Percentiles rank a stretch among this genome's conserved stretches.
These are phyloP conservation scores for Lactarius sanguifluus DNA, from an alignment of 768 basidiomycete genomes.

Conservation along the genomic window DNA sequence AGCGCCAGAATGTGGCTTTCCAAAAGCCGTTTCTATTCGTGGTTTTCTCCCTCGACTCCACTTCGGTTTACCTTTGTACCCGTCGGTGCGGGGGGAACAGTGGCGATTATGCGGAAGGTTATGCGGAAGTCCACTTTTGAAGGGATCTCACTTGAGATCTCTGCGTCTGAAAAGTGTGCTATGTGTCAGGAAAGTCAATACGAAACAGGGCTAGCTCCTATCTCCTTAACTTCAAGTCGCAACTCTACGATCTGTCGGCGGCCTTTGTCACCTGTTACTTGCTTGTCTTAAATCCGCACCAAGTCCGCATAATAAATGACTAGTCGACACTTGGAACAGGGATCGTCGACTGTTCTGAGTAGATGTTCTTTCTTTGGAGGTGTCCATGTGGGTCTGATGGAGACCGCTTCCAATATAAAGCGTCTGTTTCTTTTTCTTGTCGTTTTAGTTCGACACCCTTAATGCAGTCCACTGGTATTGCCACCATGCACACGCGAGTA, in stretches of 20 bases:
- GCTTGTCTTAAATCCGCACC: slow-evolving; percentile 3
- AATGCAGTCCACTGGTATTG: neutral
- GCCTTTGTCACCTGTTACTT: neutral
- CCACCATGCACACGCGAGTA: neutral
- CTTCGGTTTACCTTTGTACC: neutral
- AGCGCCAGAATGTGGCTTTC: neutral
- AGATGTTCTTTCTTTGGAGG: neutral
- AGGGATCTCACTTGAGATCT: neutral
- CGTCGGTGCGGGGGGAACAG: neutral
- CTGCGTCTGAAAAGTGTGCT: neutral
- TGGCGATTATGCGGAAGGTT: slow-evolving; percentile 10
- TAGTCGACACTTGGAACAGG: neutral
- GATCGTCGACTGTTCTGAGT: neutral
- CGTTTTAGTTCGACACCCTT: neutral
- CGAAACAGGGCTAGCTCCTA: neutral
- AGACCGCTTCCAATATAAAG: neutral
- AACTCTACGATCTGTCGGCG: neutral
- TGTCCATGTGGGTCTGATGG: neutral
- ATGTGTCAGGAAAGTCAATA: neutral
- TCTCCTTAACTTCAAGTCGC: neutral
- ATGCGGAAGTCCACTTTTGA: neutral
- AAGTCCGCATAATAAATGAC: neutral
- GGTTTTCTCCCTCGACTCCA: neutral
- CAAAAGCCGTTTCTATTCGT: neutral
- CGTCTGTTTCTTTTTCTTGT: neutral